Conservation (phyloP, 768 basidiomycete genomes). For the Tulasnella sp. region DNA sequence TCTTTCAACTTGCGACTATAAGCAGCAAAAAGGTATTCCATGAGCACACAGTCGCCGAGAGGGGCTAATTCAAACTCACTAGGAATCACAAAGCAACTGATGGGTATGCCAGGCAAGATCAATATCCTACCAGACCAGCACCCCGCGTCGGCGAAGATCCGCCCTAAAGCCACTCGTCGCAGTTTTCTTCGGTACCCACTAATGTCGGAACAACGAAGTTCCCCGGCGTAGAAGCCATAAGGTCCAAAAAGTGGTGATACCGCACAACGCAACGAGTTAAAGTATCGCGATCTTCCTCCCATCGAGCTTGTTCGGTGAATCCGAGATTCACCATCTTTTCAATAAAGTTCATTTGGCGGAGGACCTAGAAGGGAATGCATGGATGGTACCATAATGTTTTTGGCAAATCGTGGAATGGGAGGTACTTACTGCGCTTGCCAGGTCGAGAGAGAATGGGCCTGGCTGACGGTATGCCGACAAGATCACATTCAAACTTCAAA, state of each 20-base stretch:
- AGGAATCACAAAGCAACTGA: conserved; percentile 41
- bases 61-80: conserved; percentile 26
- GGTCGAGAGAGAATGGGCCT: conserved; percentile 30
- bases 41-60: not conserved
- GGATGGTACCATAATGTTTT: not conserved
- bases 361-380: not conserved
- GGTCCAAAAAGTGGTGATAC: conserved; percentile 24
- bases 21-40: not conserved
- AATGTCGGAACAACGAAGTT: conserved; percentile 23
- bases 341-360: conserved; percentile 22
- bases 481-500: conserved; percentile 61
- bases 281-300: conserved; percentile 29
- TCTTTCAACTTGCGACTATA: not conserved
- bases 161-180: too few relatives aligned
- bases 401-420: too few relatives aligned
- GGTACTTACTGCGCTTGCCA: conserved; percentile 17
- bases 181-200: not conserved
- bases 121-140: conserved; percentile 11
- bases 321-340: conserved; percentile 23
- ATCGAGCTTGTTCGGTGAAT: conserved; percentile 21
- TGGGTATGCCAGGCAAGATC: conserved; percentile 25
- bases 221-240: conserved; percentile 17
- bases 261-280: conserved; percentile 20
- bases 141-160: not conserved
- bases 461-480: conserved; percentile 75